These are phyloP conservation scores for Hylodesmum podocarpum DNA, from an alignment of 306 rosid genomes.

Conservation along the genomic window DNA sequence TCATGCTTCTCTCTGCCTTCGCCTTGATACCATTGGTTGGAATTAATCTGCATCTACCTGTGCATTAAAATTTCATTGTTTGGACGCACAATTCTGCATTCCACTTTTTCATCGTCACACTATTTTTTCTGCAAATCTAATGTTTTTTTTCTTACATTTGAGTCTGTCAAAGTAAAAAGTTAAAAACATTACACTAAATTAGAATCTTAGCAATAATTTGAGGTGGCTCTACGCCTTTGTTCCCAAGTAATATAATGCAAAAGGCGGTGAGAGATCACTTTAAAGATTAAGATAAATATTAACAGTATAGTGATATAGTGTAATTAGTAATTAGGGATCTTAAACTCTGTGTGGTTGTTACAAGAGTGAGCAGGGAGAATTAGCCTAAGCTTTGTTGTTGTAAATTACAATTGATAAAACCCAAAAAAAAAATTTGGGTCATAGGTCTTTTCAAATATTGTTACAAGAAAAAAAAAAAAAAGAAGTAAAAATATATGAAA, in stretches of 20 bases:
- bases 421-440: not conserved
- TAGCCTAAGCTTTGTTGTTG: not conserved
- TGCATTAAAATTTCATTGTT: not conserved
- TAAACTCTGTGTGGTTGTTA: not conserved
- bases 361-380: not conserved
- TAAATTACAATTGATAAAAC: not conserved
- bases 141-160: slow-evolving; percentile 25
- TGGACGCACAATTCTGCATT: not conserved
- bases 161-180: not conserved
- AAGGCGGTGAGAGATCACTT: too few relatives aligned
- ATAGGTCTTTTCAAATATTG: not conserved
- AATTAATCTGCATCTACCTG: not conserved
- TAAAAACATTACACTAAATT: not conserved
- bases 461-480: slow-evolving; percentile 29
- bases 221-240: not conserved
- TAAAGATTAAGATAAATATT: too few relatives aligned
- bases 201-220: not conserved
- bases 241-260: not conserved
- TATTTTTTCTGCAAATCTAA: slow-evolving; percentile 13
- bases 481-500: slow-evolving; percentile 30
- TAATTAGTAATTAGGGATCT: slow-evolving; percentile 20
- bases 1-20: slow-evolving; percentile 32
- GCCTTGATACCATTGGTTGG: slow-evolving; percentile 26
- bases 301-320: slow-evolving; percentile 5
- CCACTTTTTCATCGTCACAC: not conserved